These are phyloP conservation scores for Didymella exigua DNA, from an alignment of 2,329 filamentous ascomycete species.

Conservation along the genomic window DNA sequence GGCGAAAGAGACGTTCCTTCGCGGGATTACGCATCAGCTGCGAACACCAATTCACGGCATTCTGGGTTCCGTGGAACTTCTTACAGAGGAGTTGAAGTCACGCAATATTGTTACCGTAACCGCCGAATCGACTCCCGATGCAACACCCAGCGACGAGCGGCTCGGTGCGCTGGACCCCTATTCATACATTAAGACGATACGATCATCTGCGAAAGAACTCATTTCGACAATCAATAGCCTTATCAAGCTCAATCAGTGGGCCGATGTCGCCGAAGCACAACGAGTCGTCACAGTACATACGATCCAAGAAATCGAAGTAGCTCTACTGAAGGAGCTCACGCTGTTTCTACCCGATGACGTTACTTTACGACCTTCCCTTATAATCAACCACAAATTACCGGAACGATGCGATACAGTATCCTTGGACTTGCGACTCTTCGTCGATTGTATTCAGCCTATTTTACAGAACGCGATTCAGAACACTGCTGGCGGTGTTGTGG, in stretches of 20 bases:
- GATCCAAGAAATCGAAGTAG: constrained; percentile 41
- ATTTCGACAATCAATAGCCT: constrained; percentile 55
- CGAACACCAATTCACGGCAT: constrained; percentile 58
- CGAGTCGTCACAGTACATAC: constrained; percentile 34
- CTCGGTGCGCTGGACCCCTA: constrained; percentile 23
- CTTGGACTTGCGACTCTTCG: constrained; percentile 49
- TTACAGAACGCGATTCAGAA: constrained; percentile 53
- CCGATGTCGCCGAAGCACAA: constrained; percentile 36
- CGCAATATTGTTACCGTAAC: constrained; percentile 22
- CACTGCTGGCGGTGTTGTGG: constrained; percentile 46
- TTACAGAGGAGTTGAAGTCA: constrained; percentile 50
- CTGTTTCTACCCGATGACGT: constrained; percentile 39
- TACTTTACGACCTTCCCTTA: constrained; percentile 34
- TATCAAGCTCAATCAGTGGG: constrained; percentile 52
- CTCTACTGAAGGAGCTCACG: constrained; percentile 39
- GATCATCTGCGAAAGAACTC: constrained; percentile 50
- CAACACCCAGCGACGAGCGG: constrained; percentile 22
- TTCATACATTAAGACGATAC: constrained; percentile 46
- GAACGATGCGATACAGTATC: constrained; percentile 39
- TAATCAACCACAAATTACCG: constrained; percentile 43
- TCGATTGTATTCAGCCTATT: constrained; percentile 52
- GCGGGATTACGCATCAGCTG: constrained; percentile 56
- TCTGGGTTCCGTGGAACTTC: constrained; percentile 50
- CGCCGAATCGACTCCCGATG: constrained; percentile 15
- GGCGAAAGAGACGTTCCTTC: constrained; percentile 54